These are phyloP conservation scores for Collybia mongolica DNA, from an alignment of 768 basidiomycete species.

Conservation along the genomic window DNA sequence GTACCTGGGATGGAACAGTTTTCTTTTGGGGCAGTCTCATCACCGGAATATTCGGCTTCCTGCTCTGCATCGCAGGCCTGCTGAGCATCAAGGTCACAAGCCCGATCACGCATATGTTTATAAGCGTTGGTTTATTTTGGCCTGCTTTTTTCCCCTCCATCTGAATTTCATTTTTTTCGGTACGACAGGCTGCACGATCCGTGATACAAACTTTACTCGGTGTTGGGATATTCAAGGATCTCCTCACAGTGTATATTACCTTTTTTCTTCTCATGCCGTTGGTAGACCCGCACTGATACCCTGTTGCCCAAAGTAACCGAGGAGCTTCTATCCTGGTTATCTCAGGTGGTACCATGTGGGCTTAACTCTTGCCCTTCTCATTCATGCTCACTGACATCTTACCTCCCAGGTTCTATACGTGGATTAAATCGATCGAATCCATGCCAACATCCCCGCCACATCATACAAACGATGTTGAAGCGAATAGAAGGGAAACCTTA, in stretches of 20 bases:
- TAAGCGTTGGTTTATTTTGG: constrained; percentile 50
- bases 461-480: constrained; percentile 39
- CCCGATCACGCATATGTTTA: constrained; percentile 86
- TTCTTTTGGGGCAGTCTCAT: constrained; percentile 66
- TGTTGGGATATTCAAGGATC: constrained; percentile 73
- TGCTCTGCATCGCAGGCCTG: constrained; percentile 76
- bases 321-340: constrained; percentile 66
- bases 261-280: background rate
- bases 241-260: constrained; percentile 63
- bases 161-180: constrained; percentile 7
- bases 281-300: background rate
- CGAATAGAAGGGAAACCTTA: constrained; percentile 19
- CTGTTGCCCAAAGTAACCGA: constrained; percentile 46
- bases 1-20: constrained; percentile 47
- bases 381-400: background rate
- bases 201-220: constrained; percentile 84
- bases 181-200: constrained; percentile 66
- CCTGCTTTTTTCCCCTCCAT: constrained; percentile 4
- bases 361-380: constrained; percentile 1
- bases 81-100: constrained; percentile 82
- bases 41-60: constrained; percentile 79
- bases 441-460: constrained; percentile 19
- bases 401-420: constrained; percentile 49
- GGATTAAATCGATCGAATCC: constrained; percentile 36
- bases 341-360: constrained; percentile 65